A percentile compares a stretch with the other conserved stretches of the same genome.
Evolutionary conservation across 2,329 filamentous ascomycete genomes (phyloP).

Genomic region (Cercospora citrullina): DNA sequence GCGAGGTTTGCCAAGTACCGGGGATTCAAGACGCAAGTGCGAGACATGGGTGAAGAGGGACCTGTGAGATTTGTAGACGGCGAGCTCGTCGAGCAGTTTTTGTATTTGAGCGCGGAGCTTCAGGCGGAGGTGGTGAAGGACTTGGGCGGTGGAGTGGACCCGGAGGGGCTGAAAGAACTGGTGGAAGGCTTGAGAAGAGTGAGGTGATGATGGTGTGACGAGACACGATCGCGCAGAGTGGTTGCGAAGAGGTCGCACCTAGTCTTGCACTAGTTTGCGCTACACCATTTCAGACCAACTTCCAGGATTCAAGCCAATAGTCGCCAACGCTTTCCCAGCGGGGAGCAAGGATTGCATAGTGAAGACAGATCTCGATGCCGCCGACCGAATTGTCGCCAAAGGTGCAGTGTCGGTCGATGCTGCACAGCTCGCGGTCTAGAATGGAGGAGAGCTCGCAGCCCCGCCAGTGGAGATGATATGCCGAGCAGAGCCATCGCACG

Average conservation of each 20-base stretch:
- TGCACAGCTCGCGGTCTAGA: not conserved
- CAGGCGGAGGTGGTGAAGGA: slow-evolving; percentile 57
- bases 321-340: not conserved
- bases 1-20: slow-evolving; percentile 77
- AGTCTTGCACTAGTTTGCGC: not conserved
- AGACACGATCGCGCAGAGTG: not conserved
- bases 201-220: not conserved
- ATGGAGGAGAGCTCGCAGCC: not conserved
- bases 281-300: not conserved
- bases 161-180: slow-evolving; percentile 60
- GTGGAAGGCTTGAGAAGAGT: slow-evolving; percentile 58
- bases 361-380: not conserved
- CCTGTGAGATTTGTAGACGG: slow-evolving; percentile 90
- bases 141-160: slow-evolving; percentile 48
- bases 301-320: not conserved
- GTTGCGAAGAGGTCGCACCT: not conserved
- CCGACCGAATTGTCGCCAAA: not conserved
- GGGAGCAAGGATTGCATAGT: not conserved
- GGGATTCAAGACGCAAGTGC: slow-evolving; percentile 73
- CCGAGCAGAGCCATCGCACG: not conserved
- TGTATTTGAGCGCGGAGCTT: slow-evolving; percentile 65
- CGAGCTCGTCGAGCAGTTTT: slow-evolving; percentile 81
- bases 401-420: not conserved
- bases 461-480: not conserved
- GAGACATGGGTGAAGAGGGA: slow-evolving; percentile 62